phyloP scores from a whole-genome alignment of 2,329 filamentous ascomycete species.

The Pseudogymnoascus sp. region DNA sequence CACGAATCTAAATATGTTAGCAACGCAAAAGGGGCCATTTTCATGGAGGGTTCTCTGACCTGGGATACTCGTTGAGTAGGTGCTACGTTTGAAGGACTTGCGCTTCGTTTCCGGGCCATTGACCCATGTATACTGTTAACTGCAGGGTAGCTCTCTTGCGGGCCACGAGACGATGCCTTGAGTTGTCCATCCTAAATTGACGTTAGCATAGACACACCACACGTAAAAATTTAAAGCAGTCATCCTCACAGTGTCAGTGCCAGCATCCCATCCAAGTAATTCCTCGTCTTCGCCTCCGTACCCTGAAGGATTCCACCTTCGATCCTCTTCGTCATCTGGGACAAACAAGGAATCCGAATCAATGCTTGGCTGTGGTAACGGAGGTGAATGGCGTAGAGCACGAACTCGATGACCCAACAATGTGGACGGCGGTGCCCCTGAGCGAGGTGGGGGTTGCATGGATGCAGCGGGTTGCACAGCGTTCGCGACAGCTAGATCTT shows the following conservation, averaged over 20 bases:
- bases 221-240: conserved; percentile 1
- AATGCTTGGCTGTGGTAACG: conserved; percentile 46
- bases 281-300: conserved; percentile 57
- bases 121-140: conserved; percentile 10
- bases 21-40: conserved; percentile 11
- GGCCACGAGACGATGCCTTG: conserved; percentile 16
- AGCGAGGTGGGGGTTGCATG: conserved; percentile 22
- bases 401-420: conserved; percentile 31
- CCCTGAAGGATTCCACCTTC: conserved; percentile 62
- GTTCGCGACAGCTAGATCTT: conserved; percentile 18
- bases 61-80: conserved; percentile 69
- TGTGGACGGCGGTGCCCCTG: conserved; percentile 15
- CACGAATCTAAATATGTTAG: conserved; percentile 24
- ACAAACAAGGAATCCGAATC: conserved; percentile 64
- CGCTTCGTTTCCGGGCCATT: conserved; percentile 8
- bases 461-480: conserved; percentile 19
- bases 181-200: conserved; percentile 21
- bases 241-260: conserved; percentile 48
- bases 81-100: conserved; percentile 40
- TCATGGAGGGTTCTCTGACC: conserved; percentile 35
- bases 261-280: conserved; percentile 66
- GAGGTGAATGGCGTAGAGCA: conserved; percentile 41
- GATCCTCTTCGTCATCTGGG: conserved; percentile 55
- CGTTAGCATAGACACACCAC: conserved; percentile 24
- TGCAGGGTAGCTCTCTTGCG: conserved; percentile 10